Conservation (phyloP, 1,284 basidiomycete genomes). For the Trametes pubescens region DNA sequence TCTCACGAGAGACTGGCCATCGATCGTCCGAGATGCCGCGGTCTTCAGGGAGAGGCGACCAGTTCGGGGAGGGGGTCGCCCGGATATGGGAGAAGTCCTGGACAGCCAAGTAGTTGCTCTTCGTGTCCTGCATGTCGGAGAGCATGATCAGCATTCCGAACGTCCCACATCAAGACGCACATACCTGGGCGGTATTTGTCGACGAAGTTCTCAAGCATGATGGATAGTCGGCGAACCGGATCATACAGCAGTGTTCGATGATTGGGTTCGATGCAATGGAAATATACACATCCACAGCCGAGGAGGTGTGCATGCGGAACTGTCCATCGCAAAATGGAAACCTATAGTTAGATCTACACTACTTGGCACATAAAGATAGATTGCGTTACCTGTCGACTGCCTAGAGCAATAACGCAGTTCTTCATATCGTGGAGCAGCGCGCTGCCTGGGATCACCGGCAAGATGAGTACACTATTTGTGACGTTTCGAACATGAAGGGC, state of each 20-base stretch:
- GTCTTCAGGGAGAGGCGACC: constrained; percentile 48
- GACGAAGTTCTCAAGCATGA: constrained; percentile 28
- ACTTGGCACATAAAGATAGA: neutral
- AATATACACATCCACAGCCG: constrained; percentile 66
- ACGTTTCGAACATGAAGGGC: constrained; percentile 71
- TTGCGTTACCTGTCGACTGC: constrained; percentile 75
- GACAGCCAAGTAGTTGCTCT: constrained; percentile 53
- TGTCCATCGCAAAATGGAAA: constrained; percentile 39
- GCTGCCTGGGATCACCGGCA: constrained; percentile 73
- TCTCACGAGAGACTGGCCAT: constrained; percentile 30
- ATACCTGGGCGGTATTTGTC: constrained; percentile 1
- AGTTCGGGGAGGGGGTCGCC: constrained; percentile 77
- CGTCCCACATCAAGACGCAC: neutral
- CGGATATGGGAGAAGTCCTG: constrained; percentile 88
- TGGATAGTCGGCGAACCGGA: constrained; percentile 72
- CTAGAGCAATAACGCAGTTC: constrained; percentile 68
- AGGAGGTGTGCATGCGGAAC: constrained; percentile 85
- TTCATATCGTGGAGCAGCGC: constrained; percentile 70
- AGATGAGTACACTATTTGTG: constrained; percentile 63
- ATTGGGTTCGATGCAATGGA: constrained; percentile 73
- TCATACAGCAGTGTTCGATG: constrained; percentile 72
- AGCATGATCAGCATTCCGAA: constrained; percentile 3
- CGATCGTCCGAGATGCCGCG: constrained; percentile 19
- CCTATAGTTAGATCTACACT: neutral
- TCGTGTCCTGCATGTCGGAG: neutral